phyloP scores from a whole-genome alignment of 768 basidiomycete species.

The Pleurotus sapidus region DNA sequence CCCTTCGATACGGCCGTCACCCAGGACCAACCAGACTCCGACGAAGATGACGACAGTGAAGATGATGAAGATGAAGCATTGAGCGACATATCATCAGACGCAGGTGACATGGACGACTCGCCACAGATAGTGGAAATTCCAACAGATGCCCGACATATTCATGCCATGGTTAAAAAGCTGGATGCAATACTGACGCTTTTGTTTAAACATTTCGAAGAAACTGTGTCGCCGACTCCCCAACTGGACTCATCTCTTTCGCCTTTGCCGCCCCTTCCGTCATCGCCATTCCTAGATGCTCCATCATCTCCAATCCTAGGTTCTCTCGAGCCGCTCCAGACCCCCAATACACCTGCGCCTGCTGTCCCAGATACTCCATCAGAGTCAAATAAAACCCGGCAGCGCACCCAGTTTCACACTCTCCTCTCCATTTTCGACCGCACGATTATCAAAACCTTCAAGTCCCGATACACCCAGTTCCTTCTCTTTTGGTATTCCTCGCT shows the following conservation, averaged over 20 bases:
- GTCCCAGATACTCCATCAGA: constrained; percentile 10
- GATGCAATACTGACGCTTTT: constrained; percentile 84
- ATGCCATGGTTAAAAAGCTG: constrained; percentile 88
- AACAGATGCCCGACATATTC: constrained; percentile 64
- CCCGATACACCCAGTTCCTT: constrained; percentile 96
- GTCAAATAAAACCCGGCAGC: constrained; percentile 33
- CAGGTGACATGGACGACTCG: constrained; percentile 43
- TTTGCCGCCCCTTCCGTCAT: constrained; percentile 20
- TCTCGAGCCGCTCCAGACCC: not conserved
- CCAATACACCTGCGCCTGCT: not conserved
- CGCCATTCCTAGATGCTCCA: constrained; percentile 25
- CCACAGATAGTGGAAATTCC: constrained; percentile 37
- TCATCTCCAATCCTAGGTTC: constrained; percentile 11
- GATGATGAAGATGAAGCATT: constrained; percentile 45
- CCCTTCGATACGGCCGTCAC: constrained; percentile 83
- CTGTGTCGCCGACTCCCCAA: constrained; percentile 19
- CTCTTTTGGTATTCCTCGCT: constrained; percentile 95
- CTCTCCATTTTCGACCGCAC: constrained; percentile 92
- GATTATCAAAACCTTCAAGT: constrained; percentile 94
- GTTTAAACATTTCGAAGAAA: constrained; percentile 78
- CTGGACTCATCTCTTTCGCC: constrained; percentile 16
- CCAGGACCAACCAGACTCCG: constrained; percentile 65
- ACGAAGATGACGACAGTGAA: constrained; percentile 51
- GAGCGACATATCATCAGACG: constrained; percentile 78
- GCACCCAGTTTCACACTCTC: constrained; percentile 78